These are phyloP conservation scores for Candida dubliniensis DNA, from an alignment of 1,139 yeast genomes.

Conservation along the genomic window DNA sequence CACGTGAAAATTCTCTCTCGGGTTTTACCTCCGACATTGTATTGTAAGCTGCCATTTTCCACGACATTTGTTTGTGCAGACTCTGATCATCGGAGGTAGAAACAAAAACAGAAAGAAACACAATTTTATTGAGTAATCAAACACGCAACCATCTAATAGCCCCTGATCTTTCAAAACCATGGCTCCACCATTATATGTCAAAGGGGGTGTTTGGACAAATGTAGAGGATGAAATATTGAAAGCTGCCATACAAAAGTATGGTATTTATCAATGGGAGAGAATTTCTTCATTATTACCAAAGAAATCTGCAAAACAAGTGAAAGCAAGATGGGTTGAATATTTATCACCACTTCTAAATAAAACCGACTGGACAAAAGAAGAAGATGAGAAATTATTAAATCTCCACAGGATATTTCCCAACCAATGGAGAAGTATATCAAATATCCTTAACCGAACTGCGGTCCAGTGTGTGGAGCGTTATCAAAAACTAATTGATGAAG, in stretches of 20 bases:
- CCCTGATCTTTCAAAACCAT: constrained; percentile 4
- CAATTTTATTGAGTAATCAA: too few relatives aligned
- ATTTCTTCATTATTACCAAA: constrained; percentile 83
- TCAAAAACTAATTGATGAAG: constrained; percentile 69
- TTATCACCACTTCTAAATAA: constrained; percentile 71
- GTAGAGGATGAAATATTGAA: constrained; percentile 86
- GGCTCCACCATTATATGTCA: constrained; percentile 69
- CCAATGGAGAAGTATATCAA: constrained; percentile 91
- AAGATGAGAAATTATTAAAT: constrained; percentile 70
- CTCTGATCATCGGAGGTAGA: background rate
- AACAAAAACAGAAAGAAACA: background rate
- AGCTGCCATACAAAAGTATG: constrained; percentile 92
- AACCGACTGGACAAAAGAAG: constrained; percentile 69
- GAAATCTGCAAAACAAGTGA: constrained; percentile 89
- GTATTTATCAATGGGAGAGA: constrained; percentile 91
- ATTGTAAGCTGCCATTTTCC: too few relatives aligned
- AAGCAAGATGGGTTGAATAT: constrained; percentile 91
- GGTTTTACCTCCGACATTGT: too few relatives aligned
- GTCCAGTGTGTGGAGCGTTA: constrained; percentile 88
- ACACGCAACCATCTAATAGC: too few relatives aligned
- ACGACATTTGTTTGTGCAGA: too few relatives aligned
- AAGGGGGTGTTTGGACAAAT: constrained; percentile 90
- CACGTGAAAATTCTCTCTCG: too few relatives aligned
- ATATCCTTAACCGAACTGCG: constrained; percentile 80
- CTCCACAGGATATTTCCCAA: constrained; percentile 77